These are phyloP conservation scores for Gastroboletus turbinatus DNA, from an alignment of 1,284 basidiomycete species.

Conservation along the genomic window DNA sequence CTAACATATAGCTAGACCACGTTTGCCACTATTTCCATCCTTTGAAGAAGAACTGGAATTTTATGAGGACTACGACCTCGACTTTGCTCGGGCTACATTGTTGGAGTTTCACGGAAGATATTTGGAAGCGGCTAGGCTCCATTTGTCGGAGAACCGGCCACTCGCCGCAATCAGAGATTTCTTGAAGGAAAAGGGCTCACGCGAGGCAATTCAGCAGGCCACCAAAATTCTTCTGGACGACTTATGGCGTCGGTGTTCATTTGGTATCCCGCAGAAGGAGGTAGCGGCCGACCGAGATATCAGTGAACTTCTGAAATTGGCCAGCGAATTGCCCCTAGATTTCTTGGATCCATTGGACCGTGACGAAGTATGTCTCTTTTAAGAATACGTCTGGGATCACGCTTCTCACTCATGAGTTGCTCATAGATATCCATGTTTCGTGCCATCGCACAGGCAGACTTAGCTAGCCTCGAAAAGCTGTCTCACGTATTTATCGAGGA, in stretches of 20 bases:
- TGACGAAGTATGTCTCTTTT: slow-evolving; percentile 13
- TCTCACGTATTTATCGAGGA: slow-evolving; percentile 11
- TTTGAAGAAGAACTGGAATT: slow-evolving; percentile 57
- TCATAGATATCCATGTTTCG: slow-evolving; percentile 28
- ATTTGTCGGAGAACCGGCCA: slow-evolving; percentile 49
- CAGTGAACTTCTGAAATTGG: slow-evolving; percentile 18
- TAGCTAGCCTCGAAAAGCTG: slow-evolving; percentile 11
- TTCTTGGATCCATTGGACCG: slow-evolving; percentile 16
- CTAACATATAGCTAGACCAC: slow-evolving; percentile 36
- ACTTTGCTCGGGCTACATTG: slow-evolving; percentile 48
- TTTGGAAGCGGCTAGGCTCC: slow-evolving; percentile 55
- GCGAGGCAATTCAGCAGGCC: slow-evolving; percentile 33
- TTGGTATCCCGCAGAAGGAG: slow-evolving; percentile 15
- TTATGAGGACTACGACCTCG: slow-evolving; percentile 55
- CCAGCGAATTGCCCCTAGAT: slow-evolving; percentile 15
- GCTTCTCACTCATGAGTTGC: not conserved
- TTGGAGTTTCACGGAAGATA: slow-evolving; percentile 47
- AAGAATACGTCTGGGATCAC: not conserved
- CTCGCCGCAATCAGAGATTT: slow-evolving; percentile 50
- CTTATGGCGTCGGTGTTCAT: slow-evolving; percentile 29
- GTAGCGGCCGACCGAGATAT: slow-evolving; percentile 8
- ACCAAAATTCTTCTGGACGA: slow-evolving; percentile 25
- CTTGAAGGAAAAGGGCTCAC: slow-evolving; percentile 36
- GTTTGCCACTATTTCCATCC: slow-evolving; percentile 50
- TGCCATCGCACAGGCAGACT: slow-evolving; percentile 20